Percentiles rank a stretch among this genome's conserved stretches.
Conservation (phyloP, 257 asterid species). For the Handroanthus guayacan region DNA sequence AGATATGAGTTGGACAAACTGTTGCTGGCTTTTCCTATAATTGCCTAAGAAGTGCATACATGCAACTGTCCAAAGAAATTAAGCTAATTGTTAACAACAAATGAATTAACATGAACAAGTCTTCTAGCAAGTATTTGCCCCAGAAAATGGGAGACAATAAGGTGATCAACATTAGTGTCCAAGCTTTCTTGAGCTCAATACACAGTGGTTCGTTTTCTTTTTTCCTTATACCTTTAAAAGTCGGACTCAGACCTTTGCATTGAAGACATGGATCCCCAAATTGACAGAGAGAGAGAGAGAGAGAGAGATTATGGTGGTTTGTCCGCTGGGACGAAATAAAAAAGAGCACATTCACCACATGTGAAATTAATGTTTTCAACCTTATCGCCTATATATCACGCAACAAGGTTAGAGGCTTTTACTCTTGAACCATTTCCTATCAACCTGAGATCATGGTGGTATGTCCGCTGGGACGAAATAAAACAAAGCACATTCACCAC, state of each 20-base stretch:
- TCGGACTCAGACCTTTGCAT: background rate
- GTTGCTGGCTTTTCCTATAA: background rate
- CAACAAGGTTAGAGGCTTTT: background rate
- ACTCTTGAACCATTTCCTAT: too few relatives aligned
- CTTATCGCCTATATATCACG: background rate
- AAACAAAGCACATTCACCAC: background rate
- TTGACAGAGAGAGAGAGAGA: background rate
- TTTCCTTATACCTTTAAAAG: background rate
- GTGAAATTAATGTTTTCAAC: background rate
- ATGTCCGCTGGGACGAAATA: background rate
- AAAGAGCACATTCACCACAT: background rate
- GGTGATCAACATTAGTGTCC: background rate
- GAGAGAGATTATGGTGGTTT: background rate
- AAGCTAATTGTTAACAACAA: background rate
- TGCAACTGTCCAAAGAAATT: background rate
- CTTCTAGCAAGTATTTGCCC: too few relatives aligned
- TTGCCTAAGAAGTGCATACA: background rate
- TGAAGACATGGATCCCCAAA: background rate
- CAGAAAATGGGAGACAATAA: background rate
- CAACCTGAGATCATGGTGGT: too few relatives aligned
- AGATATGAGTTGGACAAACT: background rate
- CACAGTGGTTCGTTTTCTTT: background rate
- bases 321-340: background rate
- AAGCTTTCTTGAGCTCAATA: constrained; percentile 1
- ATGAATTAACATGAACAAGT: too few relatives aligned